A percentile compares a stretch with the other conserved stretches of the same genome.
phyloP scores from a whole-genome alignment of 768 basidiomycete species.

The Mycena kentingensis region DNA sequence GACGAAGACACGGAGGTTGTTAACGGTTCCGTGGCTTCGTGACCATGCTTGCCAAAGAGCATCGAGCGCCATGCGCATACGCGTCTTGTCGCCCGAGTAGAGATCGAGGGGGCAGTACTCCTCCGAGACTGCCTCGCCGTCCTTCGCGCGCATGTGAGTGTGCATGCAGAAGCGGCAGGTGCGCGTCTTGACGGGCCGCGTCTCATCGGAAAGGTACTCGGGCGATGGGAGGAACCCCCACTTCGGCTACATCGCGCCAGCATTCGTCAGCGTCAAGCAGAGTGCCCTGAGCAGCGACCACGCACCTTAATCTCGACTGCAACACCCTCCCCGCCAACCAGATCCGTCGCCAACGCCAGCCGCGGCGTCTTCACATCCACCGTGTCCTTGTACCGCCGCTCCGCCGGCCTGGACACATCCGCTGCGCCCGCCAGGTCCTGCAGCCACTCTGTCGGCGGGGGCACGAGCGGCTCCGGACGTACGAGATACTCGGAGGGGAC shows the following conservation, averaged over 20 bases:
- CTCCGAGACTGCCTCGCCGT: conserved; percentile 39
- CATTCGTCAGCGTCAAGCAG: background rate
- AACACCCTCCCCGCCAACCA: conserved; percentile 64
- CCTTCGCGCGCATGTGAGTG: conserved; percentile 49
- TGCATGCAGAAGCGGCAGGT: conserved; percentile 96
- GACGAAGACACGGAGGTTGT: conserved; percentile 84
- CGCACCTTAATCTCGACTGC: conserved; percentile 91
- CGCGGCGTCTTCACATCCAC: conserved; percentile 59
- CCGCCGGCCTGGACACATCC: conserved; percentile 54
- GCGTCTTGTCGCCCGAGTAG: conserved; percentile 67
- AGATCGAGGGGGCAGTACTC: conserved; percentile 91
- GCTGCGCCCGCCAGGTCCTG: conserved; percentile 47
- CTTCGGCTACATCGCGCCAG: conserved; percentile 69
- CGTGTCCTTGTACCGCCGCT: conserved; percentile 54
- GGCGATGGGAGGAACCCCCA: conserved; percentile 89
- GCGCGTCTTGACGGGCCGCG: conserved; percentile 58
- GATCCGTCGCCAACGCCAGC: conserved; percentile 79
- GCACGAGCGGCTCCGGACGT: conserved; percentile 46
- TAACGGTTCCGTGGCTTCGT: conserved; percentile 60
- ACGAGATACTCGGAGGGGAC: conserved; percentile 65
- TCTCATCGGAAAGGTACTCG: conserved; percentile 59
- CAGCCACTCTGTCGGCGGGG: conserved; percentile 52
- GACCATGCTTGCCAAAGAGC: conserved; percentile 77
- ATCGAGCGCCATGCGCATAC: conserved; percentile 65
- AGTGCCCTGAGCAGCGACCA: background rate